Base-by-base conservation (phyloP, 495 filamentous ascomycete species). In the Sporormia fimetaria region DNA sequence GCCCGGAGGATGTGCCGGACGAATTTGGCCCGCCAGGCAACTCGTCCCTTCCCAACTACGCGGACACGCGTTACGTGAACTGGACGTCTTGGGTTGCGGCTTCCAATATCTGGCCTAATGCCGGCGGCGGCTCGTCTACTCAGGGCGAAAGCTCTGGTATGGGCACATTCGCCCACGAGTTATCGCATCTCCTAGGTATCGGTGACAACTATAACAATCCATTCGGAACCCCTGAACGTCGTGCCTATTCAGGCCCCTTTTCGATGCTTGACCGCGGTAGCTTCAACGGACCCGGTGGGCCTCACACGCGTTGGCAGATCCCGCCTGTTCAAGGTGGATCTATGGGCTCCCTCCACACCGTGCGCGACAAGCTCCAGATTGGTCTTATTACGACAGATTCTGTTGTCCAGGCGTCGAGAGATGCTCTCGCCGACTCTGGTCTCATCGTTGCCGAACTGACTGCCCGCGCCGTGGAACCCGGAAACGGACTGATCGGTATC, bases 141-240 rank as follows among this genome's bases (percentile, higher is more conserved):
- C 63, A 66, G 40, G 62, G 48, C 1, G 63, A 66, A 42, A 64
- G 62, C 47, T 66, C 63, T 3, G 63, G 61, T 3, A 60, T 64
- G 63, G 51, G 43, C 0, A 63, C 59, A 0, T 64, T 59, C 40
- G 61, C 62, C 1, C 60, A 64, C 36, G 62, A 64, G 35, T 46
- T 66, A 6, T 58, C 50, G n/a, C 63, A 66, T 43, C 35, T 66
- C 24, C 41, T 66, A 0, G 60, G 58, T 2, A 66, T 66, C 29
- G 60, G 62, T 10, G 63, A 66, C 33, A 66, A 66, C 39, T 66
- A 66, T 22, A 66, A 66, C 33, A 64, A 66, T 37, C 63, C 63
- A 25, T 66, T 60, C 28, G 33, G 57, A 14, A 30, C 46, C 25
- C 62, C 62, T n/a, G 46, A 47, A 28, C 58, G 60, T 14, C 61